phyloP scores from a whole-genome alignment of 768 basidiomycete genomes.

The Pleurotus giganteus region DNA sequence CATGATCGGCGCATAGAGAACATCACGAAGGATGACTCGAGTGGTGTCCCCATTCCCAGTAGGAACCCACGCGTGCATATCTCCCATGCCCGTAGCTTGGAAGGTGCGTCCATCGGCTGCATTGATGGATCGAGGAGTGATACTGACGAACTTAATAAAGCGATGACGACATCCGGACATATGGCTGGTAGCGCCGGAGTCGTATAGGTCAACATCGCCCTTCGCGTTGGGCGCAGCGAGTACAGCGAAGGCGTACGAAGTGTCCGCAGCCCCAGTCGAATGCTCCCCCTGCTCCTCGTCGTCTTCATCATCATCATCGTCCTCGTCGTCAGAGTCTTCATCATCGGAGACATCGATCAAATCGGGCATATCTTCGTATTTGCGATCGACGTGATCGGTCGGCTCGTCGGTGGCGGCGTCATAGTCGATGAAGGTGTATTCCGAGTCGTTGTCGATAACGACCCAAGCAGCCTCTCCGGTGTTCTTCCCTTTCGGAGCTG shows the following conservation, averaged over 20 bases:
- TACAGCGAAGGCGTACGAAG: background rate
- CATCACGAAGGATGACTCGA: conserved; percentile 23
- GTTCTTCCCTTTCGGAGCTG: background rate
- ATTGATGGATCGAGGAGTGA: conserved; percentile 24
- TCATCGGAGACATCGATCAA: background rate
- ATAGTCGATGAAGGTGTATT: background rate
- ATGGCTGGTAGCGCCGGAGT: conserved; percentile 36
- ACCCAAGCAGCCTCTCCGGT: background rate
- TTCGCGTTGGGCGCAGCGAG: background rate
- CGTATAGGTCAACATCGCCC: conserved; percentile 26
- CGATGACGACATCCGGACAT: conserved; percentile 30
- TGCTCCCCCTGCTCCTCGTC: too few relatives aligned
- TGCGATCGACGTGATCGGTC: background rate
- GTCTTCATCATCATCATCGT: too few relatives aligned
- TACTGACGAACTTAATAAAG: conserved; percentile 27
- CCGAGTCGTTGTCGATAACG: background rate
- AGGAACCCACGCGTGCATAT: conserved; percentile 24
- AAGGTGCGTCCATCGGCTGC: conserved; percentile 28
- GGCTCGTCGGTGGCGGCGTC: background rate
- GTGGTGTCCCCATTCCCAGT: conserved; percentile 18
- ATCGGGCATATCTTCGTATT: background rate
- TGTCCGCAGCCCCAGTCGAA: too few relatives aligned
- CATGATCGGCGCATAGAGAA: conserved; percentile 28
- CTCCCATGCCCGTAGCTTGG: conserved; percentile 28
- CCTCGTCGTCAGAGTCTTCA: conserved; percentile 3